Evolutionary conservation across 371 early-diverging fungal genomes (phyloP), one percentile per base, ranked within the genome.

Genomic region (Mortierella sp.): DNA sequence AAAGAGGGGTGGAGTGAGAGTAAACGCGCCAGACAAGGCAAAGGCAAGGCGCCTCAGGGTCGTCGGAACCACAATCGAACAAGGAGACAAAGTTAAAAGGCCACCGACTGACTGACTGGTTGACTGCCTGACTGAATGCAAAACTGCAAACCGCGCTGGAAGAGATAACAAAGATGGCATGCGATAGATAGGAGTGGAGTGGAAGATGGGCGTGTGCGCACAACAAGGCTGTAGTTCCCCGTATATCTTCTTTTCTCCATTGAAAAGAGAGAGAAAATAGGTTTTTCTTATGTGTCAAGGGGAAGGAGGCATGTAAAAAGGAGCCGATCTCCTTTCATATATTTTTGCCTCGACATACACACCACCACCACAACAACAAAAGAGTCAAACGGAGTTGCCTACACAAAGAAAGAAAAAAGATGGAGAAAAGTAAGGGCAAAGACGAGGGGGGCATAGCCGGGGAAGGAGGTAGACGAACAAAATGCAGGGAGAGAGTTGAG

Each of bases 261-360:
- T 31, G 41, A 58, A 5, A 24, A 26, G 19, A 7, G 16, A 40
- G 43, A 43, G 41, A 34, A 22, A 31, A 37, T 43, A 43, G 22
- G 13, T 4, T n/a, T 24, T 43, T 39, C 16, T 44, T 29, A 11
- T 68, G 68, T 58, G 70, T 69, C 53, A 69, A 69, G 58, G 70
- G 70, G 70, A 45, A 43, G 66, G 47, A 45, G 66, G 24, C 34
- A n/a, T 19, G 34, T 29, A 52, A 50, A 48, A 63, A 61, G 63
- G 70, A 70, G 45, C 14, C 55, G 61, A 63, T 67, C 52, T 50
- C 52, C 67, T 22, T 26, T 48, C 41, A 7, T 40, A 24, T 37
- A 19, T n/a, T 61, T 61, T 61, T 61, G 37, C 61, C 3, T 26
- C 37, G 9, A 9, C 61, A 31, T 26, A 11, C 16, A 37, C 37